Conservation (phyloP, 78 protist genomes). For the Fonticula alba region DNA sequence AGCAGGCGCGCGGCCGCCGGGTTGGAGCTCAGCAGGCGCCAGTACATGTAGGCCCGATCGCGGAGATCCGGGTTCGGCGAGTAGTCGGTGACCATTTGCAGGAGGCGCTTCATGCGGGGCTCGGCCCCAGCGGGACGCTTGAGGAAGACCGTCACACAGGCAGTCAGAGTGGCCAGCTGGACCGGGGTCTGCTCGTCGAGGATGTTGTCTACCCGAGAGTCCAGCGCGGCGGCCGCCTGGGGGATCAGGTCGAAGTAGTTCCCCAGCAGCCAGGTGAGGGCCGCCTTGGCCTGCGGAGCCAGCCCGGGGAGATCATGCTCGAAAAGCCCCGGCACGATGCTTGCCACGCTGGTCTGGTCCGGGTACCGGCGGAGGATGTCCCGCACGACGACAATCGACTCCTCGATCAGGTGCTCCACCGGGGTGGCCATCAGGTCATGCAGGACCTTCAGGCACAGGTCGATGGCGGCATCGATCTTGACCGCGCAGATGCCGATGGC, state of each 20-base stretch:
- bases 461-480: conserved; percentile 47
- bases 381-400: conserved; percentile 81
- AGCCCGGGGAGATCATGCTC: conserved; percentile 84
- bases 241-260: conserved; percentile 90
- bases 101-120: conserved; percentile 53
- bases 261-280: conserved; percentile 94
- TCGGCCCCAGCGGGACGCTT: conserved; percentile 73
- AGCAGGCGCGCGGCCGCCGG: conserved; percentile 80
- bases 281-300: conserved; percentile 91
- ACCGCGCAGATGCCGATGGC: conserved; percentile 89
- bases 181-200: conserved; percentile 41
- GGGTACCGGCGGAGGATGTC: conserved; percentile 87
- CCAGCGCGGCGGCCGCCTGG: conserved; percentile 65
- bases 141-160: conserved; percentile 92
- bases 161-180: conserved; percentile 89
- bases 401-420: conserved; percentile 92
- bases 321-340: conserved; percentile 77
- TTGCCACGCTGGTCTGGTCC: conserved; percentile 63
- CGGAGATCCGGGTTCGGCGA: conserved; percentile 95
- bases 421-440: conserved; percentile 63
- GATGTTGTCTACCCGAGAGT: conserved; percentile 5
- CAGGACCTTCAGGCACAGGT: conserved; percentile 67
- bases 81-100: conserved; percentile 62
- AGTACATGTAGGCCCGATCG: conserved; percentile 97
- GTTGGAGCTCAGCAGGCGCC: conserved; percentile 89